Evolutionary conservation across 2,329 filamentous ascomycete genomes (phyloP), one percentile per base, ranked within the genome.

Genomic region (Aspergillus neoniger): DNA sequence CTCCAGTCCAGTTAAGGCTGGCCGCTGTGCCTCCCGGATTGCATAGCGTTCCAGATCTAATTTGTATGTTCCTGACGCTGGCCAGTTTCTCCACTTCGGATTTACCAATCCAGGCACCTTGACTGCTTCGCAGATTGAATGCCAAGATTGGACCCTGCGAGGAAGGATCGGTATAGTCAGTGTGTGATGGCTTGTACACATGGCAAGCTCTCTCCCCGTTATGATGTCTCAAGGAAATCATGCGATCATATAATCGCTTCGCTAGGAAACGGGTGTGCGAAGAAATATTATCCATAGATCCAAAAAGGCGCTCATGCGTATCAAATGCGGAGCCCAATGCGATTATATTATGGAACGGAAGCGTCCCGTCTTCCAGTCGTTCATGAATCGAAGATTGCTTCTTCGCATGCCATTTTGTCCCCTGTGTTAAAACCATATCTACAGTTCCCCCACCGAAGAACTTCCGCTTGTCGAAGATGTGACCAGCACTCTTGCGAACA

Each of bases 401-500:
- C 41, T 85, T 83, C 1, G 87, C 89, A 79, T 97, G 91, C 91
- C 93, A 97, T 65, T 88, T 84, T 69, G 92, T 88, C 64, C 86
- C 89, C n/a, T 87, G 72, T 63, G 87, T 89, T 1, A 92, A 83
- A 0, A 97, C 92, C 83, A 94, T 90, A 69, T 96, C 92, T 0
- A 97, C 94, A 0, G 94, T 98, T 3, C 95, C 95, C 6, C 94
- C 95, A 5, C 94, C 94, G 76, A 99, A 99, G 70, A 96, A 99
- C 63, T 81, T 87, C 61, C 92, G 86, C 44, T 81, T 80, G 32
- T 84, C 79, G 50, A 96, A 87, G 3, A 89, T 72, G 41, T 82
- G 74, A 6, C 85, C 86, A 12, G 90, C 85, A 32, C 85, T 82
- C 67, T 91, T 92, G 44, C 90, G 87, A 12, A 98, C 87, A 30